Evolutionary conservation across 73 alveolate species (phyloP).

Genomic region (Paramecium primaurelia): DNA sequence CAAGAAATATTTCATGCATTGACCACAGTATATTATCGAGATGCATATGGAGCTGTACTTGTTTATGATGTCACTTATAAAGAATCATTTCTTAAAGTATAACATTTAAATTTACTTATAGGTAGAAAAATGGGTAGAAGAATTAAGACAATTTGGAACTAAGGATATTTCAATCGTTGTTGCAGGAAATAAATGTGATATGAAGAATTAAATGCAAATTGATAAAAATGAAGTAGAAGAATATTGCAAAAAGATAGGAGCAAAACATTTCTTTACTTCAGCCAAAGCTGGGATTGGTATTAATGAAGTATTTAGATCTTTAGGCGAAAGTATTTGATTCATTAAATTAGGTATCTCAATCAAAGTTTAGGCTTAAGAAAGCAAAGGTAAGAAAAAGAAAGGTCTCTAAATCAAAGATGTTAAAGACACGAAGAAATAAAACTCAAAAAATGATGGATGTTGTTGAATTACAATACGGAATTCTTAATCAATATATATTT

Average conservation of each 20-base stretch:
- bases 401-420: conserved; percentile 27
- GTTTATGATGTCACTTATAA: conserved; percentile 89
- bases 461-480: conserved; percentile 1
- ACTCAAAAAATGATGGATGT: conserved; percentile 5
- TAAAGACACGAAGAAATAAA: neutral
- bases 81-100: conserved; percentile 77
- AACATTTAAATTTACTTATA: neutral
- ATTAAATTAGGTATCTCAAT: neutral
- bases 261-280: conserved; percentile 80
- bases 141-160: conserved; percentile 69
- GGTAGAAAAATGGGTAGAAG: conserved; percentile 82
- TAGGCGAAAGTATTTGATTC: conserved; percentile 31
- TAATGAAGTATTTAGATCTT: conserved; percentile 61
- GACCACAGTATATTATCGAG: conserved; percentile 76
- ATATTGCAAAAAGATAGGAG: conserved; percentile 71
- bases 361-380: neutral
- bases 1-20: conserved; percentile 87
- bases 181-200: conserved; percentile 88
- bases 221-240: conserved; percentile 56
- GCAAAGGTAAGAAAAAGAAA: conserved; percentile 15
- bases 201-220: conserved; percentile 70
- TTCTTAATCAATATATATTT: neutral
- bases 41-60: conserved; percentile 83
- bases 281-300: conserved; percentile 87
- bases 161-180: conserved; percentile 74